Conservation (phyloP, 1,284 basidiomycete genomes). For the Apiotrichum siamense region DNA sequence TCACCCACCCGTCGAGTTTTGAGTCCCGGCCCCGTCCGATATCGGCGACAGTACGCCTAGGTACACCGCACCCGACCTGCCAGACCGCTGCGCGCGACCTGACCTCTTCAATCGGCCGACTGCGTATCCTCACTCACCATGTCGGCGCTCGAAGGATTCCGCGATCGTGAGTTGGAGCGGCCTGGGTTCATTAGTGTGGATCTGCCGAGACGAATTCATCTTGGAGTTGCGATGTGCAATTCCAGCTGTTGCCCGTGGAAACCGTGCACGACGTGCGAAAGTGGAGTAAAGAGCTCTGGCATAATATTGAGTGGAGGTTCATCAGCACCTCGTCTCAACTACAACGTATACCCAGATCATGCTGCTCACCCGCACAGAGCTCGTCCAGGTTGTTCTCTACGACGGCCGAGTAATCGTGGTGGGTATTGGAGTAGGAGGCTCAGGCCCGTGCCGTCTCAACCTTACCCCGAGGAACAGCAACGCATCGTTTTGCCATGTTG, state of each 20-base stretch:
- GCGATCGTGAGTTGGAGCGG: constrained; percentile 45
- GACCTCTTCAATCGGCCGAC: neutral
- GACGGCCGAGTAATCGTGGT: constrained; percentile 48
- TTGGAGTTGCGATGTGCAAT: too few species aligned
- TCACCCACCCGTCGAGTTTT: too few species aligned
- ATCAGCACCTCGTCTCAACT: too few species aligned
- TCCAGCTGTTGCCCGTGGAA: neutral
- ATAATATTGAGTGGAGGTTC: too few species aligned
- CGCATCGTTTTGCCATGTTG: too few species aligned
- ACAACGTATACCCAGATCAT: neutral
- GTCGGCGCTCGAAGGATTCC: constrained; percentile 40
- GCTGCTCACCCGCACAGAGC: constrained; percentile 22
- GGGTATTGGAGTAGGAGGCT: constrained; percentile 7
- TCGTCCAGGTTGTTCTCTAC: constrained; percentile 46
- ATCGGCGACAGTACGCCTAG: too few species aligned
- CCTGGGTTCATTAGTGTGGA: too few species aligned
- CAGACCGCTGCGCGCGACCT: neutral
- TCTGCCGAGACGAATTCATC: too few species aligned
- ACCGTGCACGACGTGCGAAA: too few species aligned
- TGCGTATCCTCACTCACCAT: constrained; percentile 16
- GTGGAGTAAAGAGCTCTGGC: too few species aligned
- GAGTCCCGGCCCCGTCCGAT: too few species aligned
- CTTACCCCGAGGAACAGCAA: too few species aligned
- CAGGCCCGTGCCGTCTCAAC: neutral
- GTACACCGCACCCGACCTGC: neutral